Percentiles rank a stretch among this genome's conserved stretches.
Evolutionary conservation across 495 filamentous ascomycete species (phyloP).

Genomic region (Penicillium ochrochloron): DNA sequence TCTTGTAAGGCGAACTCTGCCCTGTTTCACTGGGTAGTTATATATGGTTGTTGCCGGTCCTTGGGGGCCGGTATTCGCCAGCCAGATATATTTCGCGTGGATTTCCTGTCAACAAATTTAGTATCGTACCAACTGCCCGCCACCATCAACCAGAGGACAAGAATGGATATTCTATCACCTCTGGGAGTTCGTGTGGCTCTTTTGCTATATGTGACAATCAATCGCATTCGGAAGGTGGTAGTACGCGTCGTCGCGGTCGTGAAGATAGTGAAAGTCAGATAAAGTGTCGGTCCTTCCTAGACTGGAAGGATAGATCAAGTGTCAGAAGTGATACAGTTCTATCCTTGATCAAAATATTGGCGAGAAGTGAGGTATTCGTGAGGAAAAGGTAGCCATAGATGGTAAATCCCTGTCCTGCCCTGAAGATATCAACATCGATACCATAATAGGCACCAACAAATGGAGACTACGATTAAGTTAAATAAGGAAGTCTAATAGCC

Average conservation of each 20-base stretch:
- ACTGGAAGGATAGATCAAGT: no score
- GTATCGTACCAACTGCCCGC: not conserved
- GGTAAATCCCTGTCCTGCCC: not conserved
- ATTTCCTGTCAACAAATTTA: not conserved
- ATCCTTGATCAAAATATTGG: not conserved
- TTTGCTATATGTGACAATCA: not conserved
- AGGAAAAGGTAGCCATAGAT: not conserved
- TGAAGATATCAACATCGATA: not conserved
- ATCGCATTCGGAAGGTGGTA: not conserved
- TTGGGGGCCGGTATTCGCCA: not conserved
- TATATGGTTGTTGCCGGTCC: not conserved
- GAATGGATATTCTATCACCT: not conserved
- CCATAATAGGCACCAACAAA: not conserved
- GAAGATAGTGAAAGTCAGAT: not conserved
- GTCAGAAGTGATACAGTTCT: no score
- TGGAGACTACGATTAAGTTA: not conserved
- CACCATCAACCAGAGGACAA: not conserved
- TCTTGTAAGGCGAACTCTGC: not conserved
- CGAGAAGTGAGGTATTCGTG: not conserved
- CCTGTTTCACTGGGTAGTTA: not conserved
- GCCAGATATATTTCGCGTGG: not conserved
- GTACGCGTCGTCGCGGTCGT: not conserved
- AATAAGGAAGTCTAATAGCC: not conserved
- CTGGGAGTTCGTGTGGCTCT: not conserved
- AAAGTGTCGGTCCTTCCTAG: not conserved